Percentiles rank a stretch among this genome's conserved stretches.
phyloP scores from a whole-genome alignment of 306 rosid genomes.

The Abrus pulchellus region DNA sequence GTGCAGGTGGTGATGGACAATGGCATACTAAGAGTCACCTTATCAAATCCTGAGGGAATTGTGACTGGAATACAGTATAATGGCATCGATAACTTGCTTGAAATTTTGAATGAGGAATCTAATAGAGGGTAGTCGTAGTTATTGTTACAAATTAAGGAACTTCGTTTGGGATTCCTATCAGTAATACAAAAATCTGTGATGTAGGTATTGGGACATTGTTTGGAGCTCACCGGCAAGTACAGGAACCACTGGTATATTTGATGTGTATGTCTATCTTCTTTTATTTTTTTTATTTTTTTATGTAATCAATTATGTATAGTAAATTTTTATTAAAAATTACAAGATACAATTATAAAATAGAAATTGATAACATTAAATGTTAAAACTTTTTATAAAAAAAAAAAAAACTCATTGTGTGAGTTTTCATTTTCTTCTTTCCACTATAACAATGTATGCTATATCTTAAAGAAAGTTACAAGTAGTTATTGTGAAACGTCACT shows the following conservation, averaged over 20 bases:
- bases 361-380: too few species aligned
- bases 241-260: conserved; percentile 72
- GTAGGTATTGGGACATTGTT: conserved; percentile 94
- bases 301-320: not conserved
- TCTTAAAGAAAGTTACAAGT: not conserved
- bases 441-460: not conserved
- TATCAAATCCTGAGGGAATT: conserved; percentile 88
- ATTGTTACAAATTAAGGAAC: not conserved
- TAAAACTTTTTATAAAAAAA: too few species aligned
- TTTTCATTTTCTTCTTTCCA: not conserved
- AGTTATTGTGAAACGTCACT: conserved; percentile 30
- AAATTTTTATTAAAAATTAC: too few species aligned
- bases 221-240: conserved; percentile 67
- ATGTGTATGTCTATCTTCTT: conserved; percentile 63
- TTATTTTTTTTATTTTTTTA: not conserved
- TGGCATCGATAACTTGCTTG: conserved; percentile 84
- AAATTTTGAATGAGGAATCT: conserved; percentile 77
- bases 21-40: conserved; percentile 81
- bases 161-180: not conserved
- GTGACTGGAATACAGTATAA: conserved; percentile 81
- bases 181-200: conserved; percentile 23
- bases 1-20: conserved; percentile 88
- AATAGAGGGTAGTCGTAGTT: conserved; percentile 56
- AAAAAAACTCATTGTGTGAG: not conserved
- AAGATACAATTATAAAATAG: too few species aligned